These are phyloP conservation scores for Jackrogersella multiformis DNA, from an alignment of 495 filamentous ascomycete species.

Conservation along the genomic window DNA sequence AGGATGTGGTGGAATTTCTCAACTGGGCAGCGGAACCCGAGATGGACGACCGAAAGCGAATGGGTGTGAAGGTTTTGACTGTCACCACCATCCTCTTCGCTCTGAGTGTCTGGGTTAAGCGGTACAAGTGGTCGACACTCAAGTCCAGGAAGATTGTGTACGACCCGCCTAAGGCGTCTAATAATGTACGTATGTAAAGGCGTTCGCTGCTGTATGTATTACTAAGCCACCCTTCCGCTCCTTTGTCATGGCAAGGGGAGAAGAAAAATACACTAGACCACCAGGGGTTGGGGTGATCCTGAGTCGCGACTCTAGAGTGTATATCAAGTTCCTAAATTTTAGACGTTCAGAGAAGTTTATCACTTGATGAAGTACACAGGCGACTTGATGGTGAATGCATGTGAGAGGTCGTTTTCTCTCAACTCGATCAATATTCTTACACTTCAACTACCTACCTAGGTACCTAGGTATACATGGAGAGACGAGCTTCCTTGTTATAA, in stretches of 20 bases:
- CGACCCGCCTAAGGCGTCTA: constrained; percentile 70
- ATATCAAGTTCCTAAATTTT: constrained; percentile 48
- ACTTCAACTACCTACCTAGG: neutral
- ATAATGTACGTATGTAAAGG: constrained; percentile 49
- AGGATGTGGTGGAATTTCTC: constrained; percentile 98
- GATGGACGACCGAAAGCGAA: constrained; percentile 98
- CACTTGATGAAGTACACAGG: constrained; percentile 26
- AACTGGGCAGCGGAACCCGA: constrained; percentile 99
- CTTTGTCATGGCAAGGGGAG: constrained; percentile 49
- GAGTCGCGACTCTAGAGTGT: constrained; percentile 47
- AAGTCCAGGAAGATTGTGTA: constrained; percentile 95
- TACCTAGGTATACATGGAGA: neutral
- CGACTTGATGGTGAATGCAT: constrained; percentile 21
- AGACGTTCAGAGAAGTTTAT: constrained; percentile 37
- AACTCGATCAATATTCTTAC: neutral
- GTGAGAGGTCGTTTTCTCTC: neutral
- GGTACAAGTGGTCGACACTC: constrained; percentile 96
- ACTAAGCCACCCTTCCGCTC: constrained; percentile 50
- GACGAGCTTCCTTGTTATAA: too few relatives aligned
- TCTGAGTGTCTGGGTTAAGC: constrained; percentile 96
- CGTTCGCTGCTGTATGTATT: constrained; percentile 54
- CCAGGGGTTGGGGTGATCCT: constrained; percentile 39
- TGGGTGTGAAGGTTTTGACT: constrained; percentile 93
- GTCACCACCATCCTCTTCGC: constrained; percentile 81
- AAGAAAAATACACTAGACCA: constrained; percentile 43